Evolutionary conservation across 495 filamentous ascomycete genomes (phyloP).

Genomic region (Ascobolus immersus): DNA sequence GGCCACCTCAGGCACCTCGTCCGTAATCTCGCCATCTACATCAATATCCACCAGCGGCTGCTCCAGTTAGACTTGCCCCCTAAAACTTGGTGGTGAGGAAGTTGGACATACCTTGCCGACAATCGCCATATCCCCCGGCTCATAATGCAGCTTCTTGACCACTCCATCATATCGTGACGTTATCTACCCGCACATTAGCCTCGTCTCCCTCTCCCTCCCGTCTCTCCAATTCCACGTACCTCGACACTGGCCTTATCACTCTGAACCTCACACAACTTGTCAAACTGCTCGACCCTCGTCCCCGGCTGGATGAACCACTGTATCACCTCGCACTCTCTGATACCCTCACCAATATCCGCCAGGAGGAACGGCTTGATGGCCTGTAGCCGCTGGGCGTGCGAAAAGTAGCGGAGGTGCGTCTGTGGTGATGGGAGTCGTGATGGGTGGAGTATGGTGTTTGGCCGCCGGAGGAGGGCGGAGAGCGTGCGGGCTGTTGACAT

Average conservation of each 20-base stretch:
- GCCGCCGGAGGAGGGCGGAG: too few species aligned
- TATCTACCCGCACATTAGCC: slow-evolving; percentile 29
- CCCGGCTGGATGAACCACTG: slow-evolving; percentile 98
- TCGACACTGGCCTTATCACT: slow-evolving; percentile 97
- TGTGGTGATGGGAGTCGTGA: too few species aligned
- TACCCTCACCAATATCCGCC: slow-evolving; percentile 97
- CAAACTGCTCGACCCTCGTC: slow-evolving; percentile 91
- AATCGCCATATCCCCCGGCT: slow-evolving; percentile 82
- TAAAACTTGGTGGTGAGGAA: not conserved
- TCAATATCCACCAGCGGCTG: slow-evolving; percentile 57
- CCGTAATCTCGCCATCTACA: slow-evolving; percentile 28
- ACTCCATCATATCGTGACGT: slow-evolving; percentile 85
- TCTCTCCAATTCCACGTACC: slow-evolving; percentile 18
- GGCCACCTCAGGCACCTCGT: slow-evolving; percentile 22
- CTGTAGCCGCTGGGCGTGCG: too few species aligned
- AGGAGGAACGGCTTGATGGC: slow-evolving; percentile 66
- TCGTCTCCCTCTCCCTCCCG: too few species aligned
- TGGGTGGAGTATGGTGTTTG: too few species aligned
- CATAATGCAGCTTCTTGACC: slow-evolving; percentile 88
- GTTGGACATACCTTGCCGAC: slow-evolving; percentile 39
- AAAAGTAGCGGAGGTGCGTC: too few species aligned
- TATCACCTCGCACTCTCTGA: slow-evolving; percentile 93
- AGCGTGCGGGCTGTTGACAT: too few species aligned
- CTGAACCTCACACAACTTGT: slow-evolving; percentile 90
- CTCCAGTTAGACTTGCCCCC: not conserved